Conservation (phyloP, 202 grass and related monocot species). For the Carex sylvatica region DNA sequence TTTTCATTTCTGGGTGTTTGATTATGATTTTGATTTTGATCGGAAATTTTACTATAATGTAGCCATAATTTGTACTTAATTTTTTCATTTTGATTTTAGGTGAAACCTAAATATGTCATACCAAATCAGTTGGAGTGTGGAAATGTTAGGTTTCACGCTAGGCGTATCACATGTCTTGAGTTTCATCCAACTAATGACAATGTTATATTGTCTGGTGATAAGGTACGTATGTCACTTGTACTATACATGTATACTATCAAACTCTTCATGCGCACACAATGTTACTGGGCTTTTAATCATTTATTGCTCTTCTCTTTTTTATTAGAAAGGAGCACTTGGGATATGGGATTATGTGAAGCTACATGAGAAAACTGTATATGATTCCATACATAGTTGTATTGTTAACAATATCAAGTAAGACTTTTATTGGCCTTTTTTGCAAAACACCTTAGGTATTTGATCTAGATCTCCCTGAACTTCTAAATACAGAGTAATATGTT, state of each 20-base stretch:
- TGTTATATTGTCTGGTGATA: conserved; percentile 89
- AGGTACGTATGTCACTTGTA: conserved; percentile 44
- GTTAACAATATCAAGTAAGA: conserved; percentile 88
- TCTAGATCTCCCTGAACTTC: background rate
- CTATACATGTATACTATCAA: background rate
- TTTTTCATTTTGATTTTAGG: conserved; percentile 41
- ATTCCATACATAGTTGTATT: conserved; percentile 75
- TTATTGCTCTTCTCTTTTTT: conserved; percentile 6
- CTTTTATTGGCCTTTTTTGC: background rate
- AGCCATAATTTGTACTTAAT: background rate
- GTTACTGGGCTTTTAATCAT: background rate
- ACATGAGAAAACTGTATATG: conserved; percentile 84
- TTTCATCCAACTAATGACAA: conserved; percentile 82
- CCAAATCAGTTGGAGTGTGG: conserved; percentile 81
- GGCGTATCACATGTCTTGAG: conserved; percentile 85
- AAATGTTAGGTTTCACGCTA: conserved; percentile 79
- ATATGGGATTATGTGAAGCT: conserved; percentile 88
- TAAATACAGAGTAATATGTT: background rate
- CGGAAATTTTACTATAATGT: background rate
- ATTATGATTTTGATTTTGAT: background rate
- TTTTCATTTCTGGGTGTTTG: background rate
- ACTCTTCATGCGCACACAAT: conserved; percentile 2
- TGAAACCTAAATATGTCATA: conserved; percentile 68
- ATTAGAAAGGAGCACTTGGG: conserved; percentile 83
- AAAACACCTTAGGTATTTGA: background rate